A percentile compares a stretch with the other conserved stretches of the same genome.
These are phyloP conservation scores for Pestalotiopsis sp. DNA, from an alignment of 2,329 filamentous ascomycete species.

Conservation along the genomic window DNA sequence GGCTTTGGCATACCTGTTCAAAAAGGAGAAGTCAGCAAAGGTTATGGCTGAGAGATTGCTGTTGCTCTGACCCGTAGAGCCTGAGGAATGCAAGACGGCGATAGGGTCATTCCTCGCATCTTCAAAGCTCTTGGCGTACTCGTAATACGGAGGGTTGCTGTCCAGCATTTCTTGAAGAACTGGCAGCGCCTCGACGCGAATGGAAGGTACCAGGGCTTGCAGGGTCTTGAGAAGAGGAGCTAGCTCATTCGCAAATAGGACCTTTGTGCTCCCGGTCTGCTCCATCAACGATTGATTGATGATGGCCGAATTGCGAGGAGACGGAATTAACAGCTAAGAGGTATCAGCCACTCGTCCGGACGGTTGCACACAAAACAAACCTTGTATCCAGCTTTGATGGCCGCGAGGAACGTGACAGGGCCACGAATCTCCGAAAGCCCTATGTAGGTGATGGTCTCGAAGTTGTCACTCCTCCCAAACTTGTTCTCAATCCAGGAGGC, in stretches of 20 bases:
- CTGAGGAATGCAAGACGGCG: constrained; percentile 16
- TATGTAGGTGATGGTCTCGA: constrained; percentile 24
- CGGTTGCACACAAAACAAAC: constrained; percentile 9
- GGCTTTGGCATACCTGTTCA: constrained; percentile 16
- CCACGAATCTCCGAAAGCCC: constrained; percentile 29
- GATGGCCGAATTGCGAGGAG: constrained; percentile 16
- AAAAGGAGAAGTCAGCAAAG: not conserved
- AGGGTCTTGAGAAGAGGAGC: constrained; percentile 1
- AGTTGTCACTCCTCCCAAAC: constrained; percentile 19
- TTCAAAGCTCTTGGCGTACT: constrained; percentile 12
- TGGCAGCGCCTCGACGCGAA: not conserved
- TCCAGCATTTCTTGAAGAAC: constrained; percentile 5
- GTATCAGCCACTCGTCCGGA: not conserved
- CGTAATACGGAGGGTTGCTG: not conserved
- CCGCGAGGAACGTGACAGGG: constrained; percentile 30
- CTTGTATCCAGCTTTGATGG: constrained; percentile 36
- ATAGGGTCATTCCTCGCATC: constrained; percentile 15
- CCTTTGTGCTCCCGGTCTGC: constrained; percentile 12
- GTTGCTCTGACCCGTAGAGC: constrained; percentile 15
- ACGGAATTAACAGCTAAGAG: constrained; percentile 16
- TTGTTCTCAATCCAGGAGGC: constrained; percentile 25
- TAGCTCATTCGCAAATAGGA: constrained; percentile 14
- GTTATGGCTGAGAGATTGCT: not conserved
- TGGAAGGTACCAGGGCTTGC: not conserved
- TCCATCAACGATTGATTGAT: constrained; percentile 17